Conservation (phyloP, 768 basidiomycete genomes). For the Lyophyllum shimeji region DNA sequence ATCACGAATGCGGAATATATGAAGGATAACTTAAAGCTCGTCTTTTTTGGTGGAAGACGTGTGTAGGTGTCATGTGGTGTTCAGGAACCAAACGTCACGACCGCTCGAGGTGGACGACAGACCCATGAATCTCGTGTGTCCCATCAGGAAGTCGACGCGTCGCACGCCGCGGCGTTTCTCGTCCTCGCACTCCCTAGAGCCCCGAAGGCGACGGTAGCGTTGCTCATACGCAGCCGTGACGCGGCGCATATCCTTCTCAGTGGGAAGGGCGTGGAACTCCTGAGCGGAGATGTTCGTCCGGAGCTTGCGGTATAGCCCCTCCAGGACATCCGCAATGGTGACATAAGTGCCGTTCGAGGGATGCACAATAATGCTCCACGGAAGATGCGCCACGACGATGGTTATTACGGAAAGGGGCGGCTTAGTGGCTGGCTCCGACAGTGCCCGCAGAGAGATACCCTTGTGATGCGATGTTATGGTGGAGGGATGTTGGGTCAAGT, state of each 20-base stretch:
- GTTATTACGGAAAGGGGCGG: conserved; percentile 29
- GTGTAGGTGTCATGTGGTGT: conserved; percentile 11
- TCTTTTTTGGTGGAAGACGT: neutral
- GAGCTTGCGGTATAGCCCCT: conserved; percentile 34
- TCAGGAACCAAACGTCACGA: conserved; percentile 31
- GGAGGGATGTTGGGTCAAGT: conserved; percentile 29
- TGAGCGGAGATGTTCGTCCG: conserved; percentile 36
- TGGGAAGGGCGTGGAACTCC: conserved; percentile 43
- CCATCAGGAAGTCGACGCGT: conserved; percentile 59
- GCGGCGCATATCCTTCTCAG: conserved; percentile 30
- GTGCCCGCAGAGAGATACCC: conserved; percentile 21
- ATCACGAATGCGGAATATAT: neutral
- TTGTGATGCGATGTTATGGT: conserved; percentile 22
- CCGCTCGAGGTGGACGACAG: conserved; percentile 32
- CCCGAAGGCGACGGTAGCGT: conserved; percentile 39
- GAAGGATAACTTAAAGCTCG: neutral
- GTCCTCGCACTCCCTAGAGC: conserved; percentile 32
- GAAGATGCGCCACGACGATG: conserved; percentile 28
- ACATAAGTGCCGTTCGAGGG: conserved; percentile 27
- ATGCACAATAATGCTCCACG: conserved; percentile 35
- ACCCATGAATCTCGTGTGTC: conserved; percentile 43
- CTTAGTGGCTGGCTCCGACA: conserved; percentile 32
- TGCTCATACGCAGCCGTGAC: conserved; percentile 47
- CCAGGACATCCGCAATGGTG: conserved; percentile 37
- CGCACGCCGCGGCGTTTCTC: conserved; percentile 55